Percentiles rank a stretch among this genome's conserved stretches.
These are phyloP conservation scores for Marsdenia floribunda DNA, from an alignment of 257 asterid genomes.

Conservation along the genomic window DNA sequence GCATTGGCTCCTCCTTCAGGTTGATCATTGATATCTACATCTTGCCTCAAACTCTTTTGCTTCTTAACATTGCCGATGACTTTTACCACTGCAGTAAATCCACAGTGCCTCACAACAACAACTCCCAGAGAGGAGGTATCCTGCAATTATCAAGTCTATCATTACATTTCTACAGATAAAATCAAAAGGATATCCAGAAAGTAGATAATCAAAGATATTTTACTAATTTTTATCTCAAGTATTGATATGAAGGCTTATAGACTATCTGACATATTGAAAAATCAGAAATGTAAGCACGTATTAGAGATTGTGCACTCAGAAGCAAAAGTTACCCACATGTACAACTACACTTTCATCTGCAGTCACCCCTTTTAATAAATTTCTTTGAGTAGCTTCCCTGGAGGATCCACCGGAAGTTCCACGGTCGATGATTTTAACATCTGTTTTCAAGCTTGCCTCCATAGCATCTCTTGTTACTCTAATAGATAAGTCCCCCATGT, in stretches of 20 bases:
- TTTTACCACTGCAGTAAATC: constrained; percentile 77
- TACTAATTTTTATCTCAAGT: neutral
- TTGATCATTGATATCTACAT: constrained; percentile 68
- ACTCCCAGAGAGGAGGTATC: constrained; percentile 76
- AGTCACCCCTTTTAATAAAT: constrained; percentile 84
- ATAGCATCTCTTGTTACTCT: constrained; percentile 60
- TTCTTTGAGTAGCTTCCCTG: constrained; percentile 57
- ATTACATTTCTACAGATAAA: neutral
- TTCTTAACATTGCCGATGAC: constrained; percentile 56
- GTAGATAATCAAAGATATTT: neutral
- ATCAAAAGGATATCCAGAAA: neutral
- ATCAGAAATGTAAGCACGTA: neutral
- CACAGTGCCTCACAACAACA: constrained; percentile 74
- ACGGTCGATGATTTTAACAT: constrained; percentile 43
- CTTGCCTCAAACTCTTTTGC: constrained; percentile 43
- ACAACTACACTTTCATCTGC: constrained; percentile 91
- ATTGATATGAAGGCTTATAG: neutral
- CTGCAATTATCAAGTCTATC: constrained; percentile 33
- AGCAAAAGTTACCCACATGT: constrained; percentile 58
- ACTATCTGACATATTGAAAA: neutral
- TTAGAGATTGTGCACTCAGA: neutral
- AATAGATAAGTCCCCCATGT: constrained; percentile 64
- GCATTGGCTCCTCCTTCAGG: constrained; percentile 94
- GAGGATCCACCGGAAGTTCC: constrained; percentile 37
- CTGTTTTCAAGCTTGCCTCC: constrained; percentile 57